Evolutionary conservation across 768 basidiomycete species (phyloP), one percentile per base, ranked within the genome.

Genomic region (Fomitopsis pulvina): DNA sequence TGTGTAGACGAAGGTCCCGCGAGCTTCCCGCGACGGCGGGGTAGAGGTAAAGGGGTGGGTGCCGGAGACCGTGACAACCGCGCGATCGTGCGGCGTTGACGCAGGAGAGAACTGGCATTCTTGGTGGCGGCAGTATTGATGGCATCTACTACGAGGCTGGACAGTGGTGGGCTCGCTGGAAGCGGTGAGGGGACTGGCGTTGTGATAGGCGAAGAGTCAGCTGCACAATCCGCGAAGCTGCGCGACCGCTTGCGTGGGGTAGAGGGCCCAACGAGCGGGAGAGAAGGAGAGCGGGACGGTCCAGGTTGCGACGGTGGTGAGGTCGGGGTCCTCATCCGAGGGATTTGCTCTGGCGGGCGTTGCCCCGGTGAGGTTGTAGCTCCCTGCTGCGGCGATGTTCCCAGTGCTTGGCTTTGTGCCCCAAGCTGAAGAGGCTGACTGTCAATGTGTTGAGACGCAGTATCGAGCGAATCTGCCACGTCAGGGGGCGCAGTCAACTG

Each of bases 131-230:
- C 42, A 16, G 50, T 42, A 37, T 54, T 54, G 44, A 57, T 46
- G 32, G 56, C 56, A 21, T 57, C 53, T 3, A 51, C 32, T 41
- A 57, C 49, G 45, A 52, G 54, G 27, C 41, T 43, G 9, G 43
- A 46, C 32, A 57, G 51, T 16, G 39, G 45, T 16, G 57, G 57
- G 2, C 53, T 54, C 6, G 48, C 41, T 1, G 57, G 57, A 3
- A 57, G 29, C 16, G 57, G 47, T 0, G 46, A 10, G 2, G 47
- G 41, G 4, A 46, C 43, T 4, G 56, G 52, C 1, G 56, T 51
- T 14, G 45, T 41, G 32, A 50, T 44, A 1, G 56, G 56, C 8
- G 56, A 57, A 6, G 53, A 57, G 20, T 49, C 53, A 14, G 57
- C 53, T 2, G 41, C 42, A 29, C 18, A 54, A 1, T 22, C n/a